Percentiles rank a stretch among this genome's conserved stretches.
phyloP scores from a whole-genome alignment of 495 filamentous ascomycete species.

The Hypoxylon trugodes region DNA sequence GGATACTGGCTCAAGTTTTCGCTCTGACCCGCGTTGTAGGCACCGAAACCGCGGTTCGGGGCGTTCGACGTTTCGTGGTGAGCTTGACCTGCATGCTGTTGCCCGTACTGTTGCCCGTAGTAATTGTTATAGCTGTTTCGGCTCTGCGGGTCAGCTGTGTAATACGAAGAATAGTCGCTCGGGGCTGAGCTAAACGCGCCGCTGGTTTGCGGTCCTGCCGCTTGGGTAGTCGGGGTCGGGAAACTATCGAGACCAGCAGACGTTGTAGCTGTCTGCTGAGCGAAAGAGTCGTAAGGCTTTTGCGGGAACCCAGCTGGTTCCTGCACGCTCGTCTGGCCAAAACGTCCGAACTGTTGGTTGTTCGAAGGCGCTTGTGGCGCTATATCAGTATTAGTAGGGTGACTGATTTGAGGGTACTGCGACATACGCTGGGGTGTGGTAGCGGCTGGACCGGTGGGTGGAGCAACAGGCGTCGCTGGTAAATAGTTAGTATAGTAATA shows the following conservation, averaged over 20 bases:
- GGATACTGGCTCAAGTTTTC: conserved; percentile 82
- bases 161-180: conserved; percentile 85
- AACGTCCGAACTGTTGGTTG: conserved; percentile 75
- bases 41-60: conserved; percentile 75
- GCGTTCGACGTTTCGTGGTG: conserved; percentile 76
- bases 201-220: conserved; percentile 62
- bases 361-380: conserved; percentile 49
- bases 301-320: conserved; percentile 69
- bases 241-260: conserved; percentile 58
- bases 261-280: conserved; percentile 67
- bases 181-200: conserved; percentile 75
- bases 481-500: conserved; percentile 39
- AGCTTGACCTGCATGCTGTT: conserved; percentile 66
- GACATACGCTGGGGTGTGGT: conserved; percentile 45
- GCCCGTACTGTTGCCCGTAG: conserved; percentile 76
- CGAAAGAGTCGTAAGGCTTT: conserved; percentile 90
- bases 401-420: conserved; percentile 40
- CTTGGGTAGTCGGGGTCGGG: conserved; percentile 69
- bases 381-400: conserved; percentile 34
- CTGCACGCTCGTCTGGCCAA: conserved; percentile 63
- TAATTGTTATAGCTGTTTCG: conserved; percentile 81
- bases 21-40: conserved; percentile 75
- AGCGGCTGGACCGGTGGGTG: conserved; percentile 44
- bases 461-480: conserved; percentile 45
- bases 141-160: conserved; percentile 79